phyloP scores from a whole-genome alignment of 2,329 filamentous ascomycete genomes.

The Aspergillus viridinutans region DNA sequence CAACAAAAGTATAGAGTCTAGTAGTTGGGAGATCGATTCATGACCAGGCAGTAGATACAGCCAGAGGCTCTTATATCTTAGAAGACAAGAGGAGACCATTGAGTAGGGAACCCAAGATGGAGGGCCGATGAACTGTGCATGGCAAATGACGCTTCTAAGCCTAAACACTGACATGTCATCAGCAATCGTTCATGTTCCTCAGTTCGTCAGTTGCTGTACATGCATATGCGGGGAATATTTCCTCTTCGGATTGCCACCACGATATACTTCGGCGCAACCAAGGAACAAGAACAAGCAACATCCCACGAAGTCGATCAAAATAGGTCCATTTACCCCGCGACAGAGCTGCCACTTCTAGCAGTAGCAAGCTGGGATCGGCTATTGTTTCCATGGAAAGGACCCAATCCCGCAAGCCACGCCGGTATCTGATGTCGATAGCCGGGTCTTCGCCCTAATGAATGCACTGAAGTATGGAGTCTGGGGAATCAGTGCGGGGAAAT shows the following conservation, averaged over 20 bases:
- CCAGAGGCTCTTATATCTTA: neutral
- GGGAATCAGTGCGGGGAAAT: neutral
- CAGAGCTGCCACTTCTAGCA: neutral
- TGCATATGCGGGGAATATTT: constrained; percentile 16
- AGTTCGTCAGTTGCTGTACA: neutral
- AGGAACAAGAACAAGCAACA: no score
- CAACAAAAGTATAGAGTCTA: neutral
- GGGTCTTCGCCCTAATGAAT: neutral
- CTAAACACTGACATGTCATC: neutral
- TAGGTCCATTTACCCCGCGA: neutral
- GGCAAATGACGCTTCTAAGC: no score
- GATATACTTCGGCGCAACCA: neutral
- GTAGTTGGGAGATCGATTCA: neutral
- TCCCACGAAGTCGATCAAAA: no score
- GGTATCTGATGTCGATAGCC: neutral
- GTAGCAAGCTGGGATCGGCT: neutral
- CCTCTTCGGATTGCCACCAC: constrained; percentile 1
- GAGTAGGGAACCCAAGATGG: no score
- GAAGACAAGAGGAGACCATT: neutral
- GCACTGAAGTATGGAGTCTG: neutral
- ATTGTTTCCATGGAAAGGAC: neutral
- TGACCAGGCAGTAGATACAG: neutral
- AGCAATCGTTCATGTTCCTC: neutral
- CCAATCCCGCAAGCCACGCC: neutral
- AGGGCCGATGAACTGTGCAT: neutral